Base-by-base conservation (phyloP, 2,329 filamentous ascomycete genomes). In the Bipolaris oryzae region DNA sequence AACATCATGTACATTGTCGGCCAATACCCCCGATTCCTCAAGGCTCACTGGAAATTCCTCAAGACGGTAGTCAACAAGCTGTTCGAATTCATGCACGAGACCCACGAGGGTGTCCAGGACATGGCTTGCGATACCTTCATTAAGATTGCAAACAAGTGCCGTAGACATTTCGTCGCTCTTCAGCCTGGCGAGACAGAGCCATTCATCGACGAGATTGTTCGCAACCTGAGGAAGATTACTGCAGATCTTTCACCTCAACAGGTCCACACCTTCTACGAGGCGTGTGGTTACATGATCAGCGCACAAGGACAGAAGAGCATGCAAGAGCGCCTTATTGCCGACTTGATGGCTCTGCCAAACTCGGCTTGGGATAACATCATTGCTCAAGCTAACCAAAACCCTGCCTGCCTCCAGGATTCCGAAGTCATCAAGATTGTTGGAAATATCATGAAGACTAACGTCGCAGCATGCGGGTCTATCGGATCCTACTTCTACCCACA, bases 1-100 rank as follows among this genome's bases (percentile, higher is more conserved):
- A 99, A 99, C 80, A 99, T 99, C 73, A 99, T 99, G 95, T 99
- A 99, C 77, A 99, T 99, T 79, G 95, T 99, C 60, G 95, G 95
- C 57, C 95, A 99, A 75, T 99, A 99, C 74, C 95, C 95, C 35
- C 91, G 95, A 18, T 99, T 99, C 81, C 81, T 99, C 70, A 99
- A 99, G 81, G 95, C 95, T 1, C 95, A 99, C 77, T 99, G 95
- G 95, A 99, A 99, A 77, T 99, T 99, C 80, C 82, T 99, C 54
- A 99, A 99, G 87, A 99, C 95, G 2, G 95, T 99, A 16, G 95
- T 99, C 72, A 99, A 99, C 81, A 99, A 99, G 82, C 85, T 99
- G 5, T 99, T 99, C 72, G 95, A 99, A 80, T 99, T 99, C 75
- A 99, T 99, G 95, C 95, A 99, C 77, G 95, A 99, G 78, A 98